A percentile compares a stretch with the other conserved stretches of the same genome.
Conservation (phyloP, 257 asterid genomes). For the Salvia hispanica region DNA sequence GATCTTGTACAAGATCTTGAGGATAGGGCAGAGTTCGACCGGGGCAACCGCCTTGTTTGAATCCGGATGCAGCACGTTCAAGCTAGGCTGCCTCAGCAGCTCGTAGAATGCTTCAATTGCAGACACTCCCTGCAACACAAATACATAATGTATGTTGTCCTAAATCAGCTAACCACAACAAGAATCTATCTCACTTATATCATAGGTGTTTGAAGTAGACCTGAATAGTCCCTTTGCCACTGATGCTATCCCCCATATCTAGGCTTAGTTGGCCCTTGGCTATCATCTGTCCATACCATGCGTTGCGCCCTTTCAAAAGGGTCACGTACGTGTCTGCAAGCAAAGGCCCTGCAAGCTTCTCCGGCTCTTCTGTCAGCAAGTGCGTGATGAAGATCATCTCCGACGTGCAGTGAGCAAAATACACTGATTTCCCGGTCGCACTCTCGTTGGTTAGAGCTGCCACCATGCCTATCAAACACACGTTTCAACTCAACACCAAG, state of each 20-base stretch:
- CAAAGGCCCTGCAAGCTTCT: conserved; percentile 91
- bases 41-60: conserved; percentile 84
- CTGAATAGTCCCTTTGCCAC: conserved; percentile 95
- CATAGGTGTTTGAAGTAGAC: conserved; percentile 27
- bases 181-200: not conserved
- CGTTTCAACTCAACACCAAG: too few relatives aligned
- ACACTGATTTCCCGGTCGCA: conserved; percentile 90
- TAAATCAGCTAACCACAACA: not conserved
- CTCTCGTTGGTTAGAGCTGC: conserved; percentile 93
- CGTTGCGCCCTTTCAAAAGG: conserved; percentile 80
- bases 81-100: conserved; percentile 73
- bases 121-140: conserved; percentile 68
- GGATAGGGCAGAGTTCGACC: conserved; percentile 80
- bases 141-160: not conserved
- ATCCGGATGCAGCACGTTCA: conserved; percentile 71
- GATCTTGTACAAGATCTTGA: conserved; percentile 70
- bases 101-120: conserved; percentile 89
- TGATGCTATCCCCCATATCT: conserved; percentile 88
- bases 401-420: conserved; percentile 91
- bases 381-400: conserved; percentile 92
- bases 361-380: conserved; percentile 82
- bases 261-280: conserved; percentile 81
- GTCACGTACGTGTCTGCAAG: conserved; percentile 92
- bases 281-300: conserved; percentile 94
- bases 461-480: conserved; percentile 59